These are phyloP conservation scores for Phytophthora nicotianae DNA, from an alignment of 352 stramenopile genomes.

Conservation along the genomic window DNA sequence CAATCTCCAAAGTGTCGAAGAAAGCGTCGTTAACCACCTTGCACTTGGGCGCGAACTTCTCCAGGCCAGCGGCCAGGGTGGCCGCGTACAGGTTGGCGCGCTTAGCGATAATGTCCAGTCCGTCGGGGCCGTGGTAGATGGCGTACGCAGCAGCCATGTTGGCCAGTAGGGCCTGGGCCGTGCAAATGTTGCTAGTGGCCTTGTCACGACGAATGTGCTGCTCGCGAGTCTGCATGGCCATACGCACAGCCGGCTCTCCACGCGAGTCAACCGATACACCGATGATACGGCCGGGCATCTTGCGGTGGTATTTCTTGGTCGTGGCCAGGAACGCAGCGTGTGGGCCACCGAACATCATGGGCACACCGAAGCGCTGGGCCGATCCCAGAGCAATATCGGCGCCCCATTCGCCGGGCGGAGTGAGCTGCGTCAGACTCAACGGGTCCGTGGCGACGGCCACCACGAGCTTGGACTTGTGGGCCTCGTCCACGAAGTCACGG, in stretches of 20 bases:
- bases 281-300: conserved; percentile 99
- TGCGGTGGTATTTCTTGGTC: conserved; percentile 95
- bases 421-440: conserved; percentile 95
- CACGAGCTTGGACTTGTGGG: conserved; percentile 89
- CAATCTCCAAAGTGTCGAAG: conserved; percentile 97
- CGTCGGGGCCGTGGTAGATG: conserved; percentile 98
- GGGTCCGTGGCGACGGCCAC: conserved; percentile 97
- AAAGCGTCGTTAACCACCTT: conserved; percentile 82
- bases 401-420: conserved; percentile 93
- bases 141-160: conserved; percentile 99
- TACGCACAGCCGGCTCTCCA: conserved; percentile 95
- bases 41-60: conserved; percentile 71
- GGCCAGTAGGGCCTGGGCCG: conserved; percentile 97
- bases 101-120: conserved; percentile 93
- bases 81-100: conserved; percentile 93
- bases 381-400: conserved; percentile 98
- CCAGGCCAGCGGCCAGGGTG: conserved; percentile 90
- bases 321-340: conserved; percentile 98
- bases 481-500: conserved; percentile 86
- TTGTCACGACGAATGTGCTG: conserved; percentile 99
- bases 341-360: conserved; percentile 99
- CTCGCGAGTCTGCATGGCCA: conserved; percentile 99
- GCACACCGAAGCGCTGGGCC: conserved; percentile 98
- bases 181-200: conserved; percentile 99
- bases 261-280: conserved; percentile 97